Conservation (phyloP, 2,329 filamentous ascomycete species). For the Colletotrichum abscissum region DNA sequence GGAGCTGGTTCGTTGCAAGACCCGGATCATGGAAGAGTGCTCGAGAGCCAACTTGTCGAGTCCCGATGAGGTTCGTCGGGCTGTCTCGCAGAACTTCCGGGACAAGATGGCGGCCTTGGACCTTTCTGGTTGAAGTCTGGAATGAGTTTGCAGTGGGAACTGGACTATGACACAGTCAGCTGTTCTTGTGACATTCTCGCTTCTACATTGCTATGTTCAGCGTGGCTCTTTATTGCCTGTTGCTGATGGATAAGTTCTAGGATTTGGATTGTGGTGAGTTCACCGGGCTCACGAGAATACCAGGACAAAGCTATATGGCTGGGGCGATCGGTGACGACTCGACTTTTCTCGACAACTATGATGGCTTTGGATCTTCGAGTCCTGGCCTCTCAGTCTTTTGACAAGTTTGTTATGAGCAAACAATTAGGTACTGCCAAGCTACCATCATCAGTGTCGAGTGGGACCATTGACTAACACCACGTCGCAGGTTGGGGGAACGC, state of each 20-base stretch:
- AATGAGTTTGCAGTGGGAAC: not conserved
- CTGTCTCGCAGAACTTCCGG: slow-evolving; percentile 32
- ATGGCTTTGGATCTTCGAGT: not conserved
- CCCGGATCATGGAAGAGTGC: slow-evolving; percentile 27
- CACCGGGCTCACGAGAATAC: not conserved
- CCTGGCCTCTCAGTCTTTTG: not conserved
- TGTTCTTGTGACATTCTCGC: not conserved
- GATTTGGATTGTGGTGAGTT: not conserved
- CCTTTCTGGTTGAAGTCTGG: slow-evolving; percentile 25
- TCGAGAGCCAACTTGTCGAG: slow-evolving; percentile 25
- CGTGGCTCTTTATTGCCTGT: not conserved
- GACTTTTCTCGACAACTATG: not conserved
- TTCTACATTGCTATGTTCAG: not conserved
- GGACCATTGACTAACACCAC: slow-evolving; percentile 24
- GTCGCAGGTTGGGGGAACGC: not conserved
- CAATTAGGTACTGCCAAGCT: slow-evolving; percentile 34
- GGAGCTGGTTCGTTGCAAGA: slow-evolving; percentile 17
- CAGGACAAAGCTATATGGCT: not conserved
- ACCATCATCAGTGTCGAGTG: not conserved
- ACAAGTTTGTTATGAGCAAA: not conserved
- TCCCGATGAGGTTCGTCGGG: slow-evolving; percentile 31
- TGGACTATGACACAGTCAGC: too few species aligned
- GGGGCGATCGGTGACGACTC: not conserved
- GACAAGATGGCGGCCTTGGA: slow-evolving; percentile 22
- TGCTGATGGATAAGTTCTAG: not conserved